phyloP scores from a whole-genome alignment of 805 yeast genomes.

The Metschnikowia dekortorum region DNA sequence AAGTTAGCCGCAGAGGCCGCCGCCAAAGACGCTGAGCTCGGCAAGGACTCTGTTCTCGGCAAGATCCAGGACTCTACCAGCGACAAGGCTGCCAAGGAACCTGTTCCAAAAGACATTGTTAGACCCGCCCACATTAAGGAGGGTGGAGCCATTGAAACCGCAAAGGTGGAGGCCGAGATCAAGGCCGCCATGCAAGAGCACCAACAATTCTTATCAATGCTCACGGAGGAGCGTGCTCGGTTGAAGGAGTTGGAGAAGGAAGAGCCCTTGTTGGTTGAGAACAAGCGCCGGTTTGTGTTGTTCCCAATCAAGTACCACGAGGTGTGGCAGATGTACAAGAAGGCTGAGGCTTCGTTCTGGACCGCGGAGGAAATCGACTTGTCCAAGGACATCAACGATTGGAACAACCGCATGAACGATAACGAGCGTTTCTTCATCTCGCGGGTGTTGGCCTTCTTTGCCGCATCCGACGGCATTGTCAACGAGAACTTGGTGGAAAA shows the following conservation, averaged over 20 bases:
- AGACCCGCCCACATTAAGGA: constrained; percentile 17
- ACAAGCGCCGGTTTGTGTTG: constrained; percentile 82
- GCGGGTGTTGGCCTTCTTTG: constrained; percentile 93
- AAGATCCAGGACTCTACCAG: constrained; percentile 11
- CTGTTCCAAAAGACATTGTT: constrained; percentile 18
- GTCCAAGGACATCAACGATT: constrained; percentile 85
- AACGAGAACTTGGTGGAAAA: constrained; percentile 97
- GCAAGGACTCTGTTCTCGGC: constrained; percentile 17
- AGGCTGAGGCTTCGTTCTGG: constrained; percentile 99
- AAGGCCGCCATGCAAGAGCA: constrained; percentile 38
- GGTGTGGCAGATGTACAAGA: constrained; percentile 98
- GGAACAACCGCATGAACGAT: constrained; percentile 85
- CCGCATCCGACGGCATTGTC: constrained; percentile 98
- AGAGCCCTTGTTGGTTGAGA: constrained; percentile 85
- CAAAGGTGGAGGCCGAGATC: constrained; percentile 21
- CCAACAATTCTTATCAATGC: constrained; percentile 52
- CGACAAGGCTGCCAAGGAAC: constrained; percentile 9
- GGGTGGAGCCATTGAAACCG: constrained; percentile 18
- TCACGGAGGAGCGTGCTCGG: constrained; percentile 66
- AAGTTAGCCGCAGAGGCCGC: constrained; percentile 37
- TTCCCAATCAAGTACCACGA: constrained; percentile 97
- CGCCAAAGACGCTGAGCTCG: constrained; percentile 12
- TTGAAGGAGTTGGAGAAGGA: constrained; percentile 75
- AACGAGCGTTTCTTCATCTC: constrained; percentile 92
- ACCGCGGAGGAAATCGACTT: constrained; percentile 98